These are phyloP conservation scores for Penicillium silybi DNA, from an alignment of 495 filamentous ascomycete species.

Conservation along the genomic window DNA sequence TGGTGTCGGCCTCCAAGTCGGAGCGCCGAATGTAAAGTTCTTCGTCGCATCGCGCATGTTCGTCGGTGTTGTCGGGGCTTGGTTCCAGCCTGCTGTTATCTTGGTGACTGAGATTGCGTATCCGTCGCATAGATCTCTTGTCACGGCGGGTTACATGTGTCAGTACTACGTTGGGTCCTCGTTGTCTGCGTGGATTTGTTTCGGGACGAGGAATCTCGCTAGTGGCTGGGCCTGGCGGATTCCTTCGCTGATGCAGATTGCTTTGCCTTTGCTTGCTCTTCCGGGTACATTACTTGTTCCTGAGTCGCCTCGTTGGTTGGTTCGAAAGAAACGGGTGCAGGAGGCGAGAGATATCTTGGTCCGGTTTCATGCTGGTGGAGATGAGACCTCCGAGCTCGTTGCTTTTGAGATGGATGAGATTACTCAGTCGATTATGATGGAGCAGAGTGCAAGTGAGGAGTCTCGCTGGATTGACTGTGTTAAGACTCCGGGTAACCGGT, in stretches of 20 bases:
- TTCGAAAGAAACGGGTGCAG: constrained; percentile 26
- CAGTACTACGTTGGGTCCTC: constrained; percentile 59
- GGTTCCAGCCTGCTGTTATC: constrained; percentile 55
- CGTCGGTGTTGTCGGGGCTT: constrained; percentile 56
- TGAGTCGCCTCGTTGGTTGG: constrained; percentile 45
- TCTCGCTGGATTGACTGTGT: constrained; percentile 53
- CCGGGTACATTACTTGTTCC: constrained; percentile 37
- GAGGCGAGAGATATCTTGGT: constrained; percentile 35
- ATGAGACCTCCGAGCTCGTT: constrained; percentile 15
- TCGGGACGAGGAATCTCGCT: constrained; percentile 23
- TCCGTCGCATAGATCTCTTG: constrained; percentile 56
- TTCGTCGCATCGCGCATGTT: constrained; percentile 60
- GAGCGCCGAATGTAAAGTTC: constrained; percentile 35
- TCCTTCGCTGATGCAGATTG: constrained; percentile 49
- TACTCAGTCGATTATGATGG: constrained; percentile 14
- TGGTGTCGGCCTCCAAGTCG: constrained; percentile 54
- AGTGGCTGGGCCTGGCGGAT: constrained; percentile 48
- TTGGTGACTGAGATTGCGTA: constrained; percentile 62
- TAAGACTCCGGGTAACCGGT: constrained; percentile 63
- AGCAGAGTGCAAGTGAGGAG: constrained; percentile 25
- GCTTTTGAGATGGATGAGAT: constrained; percentile 27
- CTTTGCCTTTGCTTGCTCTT: constrained; percentile 40
- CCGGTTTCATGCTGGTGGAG: constrained; percentile 26
- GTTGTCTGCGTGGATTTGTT: constrained; percentile 26
- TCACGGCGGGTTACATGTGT: constrained; percentile 61